These are phyloP conservation scores for Chrysoporthe deuterocubensis DNA, from an alignment of 2,329 filamentous ascomycete species.

Conservation along the genomic window DNA sequence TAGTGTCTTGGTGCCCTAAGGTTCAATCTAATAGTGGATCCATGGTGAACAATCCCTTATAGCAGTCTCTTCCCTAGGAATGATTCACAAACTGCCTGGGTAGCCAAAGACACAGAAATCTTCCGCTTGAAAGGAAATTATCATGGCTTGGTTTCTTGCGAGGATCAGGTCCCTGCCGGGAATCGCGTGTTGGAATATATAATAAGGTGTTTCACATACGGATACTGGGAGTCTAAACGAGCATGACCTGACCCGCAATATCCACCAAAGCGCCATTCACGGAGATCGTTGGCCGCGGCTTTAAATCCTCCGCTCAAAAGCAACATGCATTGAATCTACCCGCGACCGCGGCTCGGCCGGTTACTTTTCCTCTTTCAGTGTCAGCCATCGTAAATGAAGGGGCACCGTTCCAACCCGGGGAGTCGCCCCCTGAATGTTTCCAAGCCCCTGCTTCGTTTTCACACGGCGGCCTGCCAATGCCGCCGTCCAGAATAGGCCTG, in stretches of 20 bases:
- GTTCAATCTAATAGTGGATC: no score
- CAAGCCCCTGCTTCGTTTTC: neutral
- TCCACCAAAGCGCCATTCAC: slow-evolving; percentile 15
- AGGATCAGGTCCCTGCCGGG: neutral
- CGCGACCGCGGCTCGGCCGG: slow-evolving; percentile 21
- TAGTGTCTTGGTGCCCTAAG: no score
- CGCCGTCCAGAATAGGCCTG: neutral
- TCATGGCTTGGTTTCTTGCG: neutral
- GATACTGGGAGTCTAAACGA: slow-evolving; percentile 5
- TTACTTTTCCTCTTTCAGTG: slow-evolving; percentile 3
- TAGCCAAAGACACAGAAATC: no score
- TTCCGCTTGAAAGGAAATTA: neutral
- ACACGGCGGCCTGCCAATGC: neutral
- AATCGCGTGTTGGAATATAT: neutral
- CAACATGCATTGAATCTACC: slow-evolving; percentile 16
- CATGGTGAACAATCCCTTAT: no score
- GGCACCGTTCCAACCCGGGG: neutral
- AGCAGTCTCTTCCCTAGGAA: no score
- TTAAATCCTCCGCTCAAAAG: slow-evolving; percentile 1
- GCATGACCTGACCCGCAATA: slow-evolving; percentile 15
- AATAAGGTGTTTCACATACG: slow-evolving; percentile 21
- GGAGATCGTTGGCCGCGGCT: slow-evolving; percentile 8
- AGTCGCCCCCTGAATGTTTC: slow-evolving; percentile 3
- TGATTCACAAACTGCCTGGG: no score
- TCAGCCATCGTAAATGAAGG: slow-evolving; percentile 9